phyloP scores from a whole-genome alignment of 352 stramenopile genomes.

The Thraustotheca clavata region DNA sequence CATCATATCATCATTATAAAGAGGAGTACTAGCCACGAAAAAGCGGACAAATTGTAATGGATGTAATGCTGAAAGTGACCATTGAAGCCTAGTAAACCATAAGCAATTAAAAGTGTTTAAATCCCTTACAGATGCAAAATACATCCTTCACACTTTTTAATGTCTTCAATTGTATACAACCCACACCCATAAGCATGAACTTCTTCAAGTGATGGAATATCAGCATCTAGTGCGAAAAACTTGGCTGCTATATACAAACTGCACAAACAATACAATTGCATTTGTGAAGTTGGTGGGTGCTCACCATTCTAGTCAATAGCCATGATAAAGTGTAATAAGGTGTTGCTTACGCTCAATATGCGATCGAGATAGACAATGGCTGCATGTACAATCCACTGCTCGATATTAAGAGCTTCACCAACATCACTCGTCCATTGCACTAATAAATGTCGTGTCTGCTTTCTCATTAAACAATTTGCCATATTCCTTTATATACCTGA shows the following conservation, averaged over 20 bases:
- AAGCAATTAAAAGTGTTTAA: background rate
- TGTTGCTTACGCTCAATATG: slow-evolving; percentile 37
- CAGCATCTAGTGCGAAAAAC: slow-evolving; percentile 64
- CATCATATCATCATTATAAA: slow-evolving; percentile 74
- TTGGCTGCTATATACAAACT: slow-evolving; percentile 78
- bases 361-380: slow-evolving; percentile 79
- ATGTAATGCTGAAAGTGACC: slow-evolving; percentile 55
- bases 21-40: slow-evolving; percentile 64
- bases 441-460: slow-evolving; percentile 7
- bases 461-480: no score
- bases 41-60: slow-evolving; percentile 77
- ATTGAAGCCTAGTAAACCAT: slow-evolving; percentile 41
- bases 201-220: slow-evolving; percentile 69
- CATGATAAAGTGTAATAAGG: no score
- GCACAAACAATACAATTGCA: slow-evolving; percentile 73
- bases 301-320: background rate
- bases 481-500: no score
- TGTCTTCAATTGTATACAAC: slow-evolving; percentile 78
- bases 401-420: slow-evolving; percentile 75
- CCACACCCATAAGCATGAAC: slow-evolving; percentile 83
- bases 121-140: slow-evolving; percentile 42
- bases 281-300: slow-evolving; percentile 1
- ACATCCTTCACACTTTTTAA: slow-evolving; percentile 60
- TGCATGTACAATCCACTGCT: slow-evolving; percentile 70
- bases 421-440: slow-evolving; percentile 79